Conservation (phyloP, 2,329 filamentous ascomycete species). For the Paraconiothyrium brasiliense region DNA sequence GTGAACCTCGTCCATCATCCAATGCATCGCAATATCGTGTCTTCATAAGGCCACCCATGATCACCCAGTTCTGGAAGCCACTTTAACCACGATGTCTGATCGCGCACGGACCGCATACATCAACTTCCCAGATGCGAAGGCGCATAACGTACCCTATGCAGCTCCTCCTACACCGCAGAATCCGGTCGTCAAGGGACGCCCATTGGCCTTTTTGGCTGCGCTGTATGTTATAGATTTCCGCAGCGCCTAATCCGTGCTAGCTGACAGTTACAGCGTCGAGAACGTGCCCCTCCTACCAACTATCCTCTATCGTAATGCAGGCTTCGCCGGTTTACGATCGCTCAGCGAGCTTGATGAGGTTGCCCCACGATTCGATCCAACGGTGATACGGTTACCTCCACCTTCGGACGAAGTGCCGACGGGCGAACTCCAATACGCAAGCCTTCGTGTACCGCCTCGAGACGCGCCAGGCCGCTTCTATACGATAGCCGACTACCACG, state of each 20-base stretch:
- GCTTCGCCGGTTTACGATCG: conserved; percentile 67
- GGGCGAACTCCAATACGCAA: conserved; percentile 31
- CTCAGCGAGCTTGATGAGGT: conserved; percentile 65
- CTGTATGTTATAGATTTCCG: conserved; percentile 59
- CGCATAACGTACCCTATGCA: conserved; percentile 45
- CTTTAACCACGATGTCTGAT: conserved; percentile 30
- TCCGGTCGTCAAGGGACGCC: conserved; percentile 73
- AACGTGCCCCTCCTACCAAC: conserved; percentile 69
- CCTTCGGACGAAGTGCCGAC: conserved; percentile 26
- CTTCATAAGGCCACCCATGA: neutral
- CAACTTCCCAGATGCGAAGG: conserved; percentile 48
- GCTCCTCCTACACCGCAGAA: conserved; percentile 61
- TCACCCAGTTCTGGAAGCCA: neutral
- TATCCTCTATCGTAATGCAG: conserved; percentile 76
- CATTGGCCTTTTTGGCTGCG: conserved; percentile 69
- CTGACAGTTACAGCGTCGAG: conserved; percentile 61
- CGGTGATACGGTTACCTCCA: conserved; percentile 60
- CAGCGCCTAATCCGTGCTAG: conserved; percentile 14
- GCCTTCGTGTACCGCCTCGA: conserved; percentile 31
- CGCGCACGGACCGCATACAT: conserved; percentile 35
- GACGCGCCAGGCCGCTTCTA: conserved; percentile 44
- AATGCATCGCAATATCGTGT: neutral
- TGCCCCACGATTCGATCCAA: conserved; percentile 64
- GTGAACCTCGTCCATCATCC: neutral
- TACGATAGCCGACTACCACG: conserved; percentile 79